Conservation (phyloP, 2,329 filamentous ascomycete genomes). For the Nemania diffusa region DNA sequence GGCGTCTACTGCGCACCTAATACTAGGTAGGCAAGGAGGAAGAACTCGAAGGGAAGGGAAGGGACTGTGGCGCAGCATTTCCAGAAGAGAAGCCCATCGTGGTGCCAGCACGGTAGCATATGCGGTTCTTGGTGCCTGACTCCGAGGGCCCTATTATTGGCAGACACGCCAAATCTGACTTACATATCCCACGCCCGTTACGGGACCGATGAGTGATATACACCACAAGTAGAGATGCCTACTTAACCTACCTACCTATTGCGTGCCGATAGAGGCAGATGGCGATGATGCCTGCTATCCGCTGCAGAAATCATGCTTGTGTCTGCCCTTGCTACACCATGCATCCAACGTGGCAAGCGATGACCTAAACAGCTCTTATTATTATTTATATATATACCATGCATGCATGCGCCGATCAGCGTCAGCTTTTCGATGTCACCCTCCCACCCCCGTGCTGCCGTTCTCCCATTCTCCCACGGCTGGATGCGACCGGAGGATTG, state of each 20-base stretch:
- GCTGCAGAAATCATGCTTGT: no score
- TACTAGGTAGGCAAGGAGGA: background rate
- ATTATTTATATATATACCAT: background rate
- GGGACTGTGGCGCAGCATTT: slow-evolving; percentile 10
- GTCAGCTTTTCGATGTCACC: background rate
- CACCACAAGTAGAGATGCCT: no score
- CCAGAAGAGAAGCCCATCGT: slow-evolving; percentile 9
- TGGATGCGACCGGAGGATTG: background rate
- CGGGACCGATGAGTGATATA: no score
- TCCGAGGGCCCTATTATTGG: background rate
- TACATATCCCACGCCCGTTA: background rate
- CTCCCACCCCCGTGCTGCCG: background rate
- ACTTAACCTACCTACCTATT: no score
- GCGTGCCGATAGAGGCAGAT: no score
- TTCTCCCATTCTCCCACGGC: background rate
- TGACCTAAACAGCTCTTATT: background rate
- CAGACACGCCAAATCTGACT: background rate
- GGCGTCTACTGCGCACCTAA: no score
- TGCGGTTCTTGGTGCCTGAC: slow-evolving; percentile 3
- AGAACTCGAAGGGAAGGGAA: background rate
- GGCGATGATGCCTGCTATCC: no score
- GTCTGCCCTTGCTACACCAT: background rate
- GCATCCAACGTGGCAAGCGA: background rate
- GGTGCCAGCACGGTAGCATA: no score
- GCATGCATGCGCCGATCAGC: background rate